phyloP scores from a whole-genome alignment of 805 yeast genomes.

The Wickerhamiella dianesei region DNA sequence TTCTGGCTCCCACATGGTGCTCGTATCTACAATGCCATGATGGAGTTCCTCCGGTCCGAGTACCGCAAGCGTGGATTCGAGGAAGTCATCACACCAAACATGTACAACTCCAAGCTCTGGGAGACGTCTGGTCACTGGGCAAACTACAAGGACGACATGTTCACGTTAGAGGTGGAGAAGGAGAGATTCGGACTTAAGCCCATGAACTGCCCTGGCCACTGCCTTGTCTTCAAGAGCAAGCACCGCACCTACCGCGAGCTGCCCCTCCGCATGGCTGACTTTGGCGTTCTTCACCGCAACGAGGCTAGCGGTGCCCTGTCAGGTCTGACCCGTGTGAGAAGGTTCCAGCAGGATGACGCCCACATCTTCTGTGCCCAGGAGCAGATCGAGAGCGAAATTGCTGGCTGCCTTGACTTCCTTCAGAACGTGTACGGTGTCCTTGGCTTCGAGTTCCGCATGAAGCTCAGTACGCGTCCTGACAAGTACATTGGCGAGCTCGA shows the following conservation, averaged over 20 bases:
- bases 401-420: conserved; percentile 73
- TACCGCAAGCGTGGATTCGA: conserved; percentile 91
- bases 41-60: conserved; percentile 66
- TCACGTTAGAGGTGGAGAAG: conserved; percentile 91
- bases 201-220: conserved; percentile 63
- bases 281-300: conserved; percentile 93
- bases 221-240: conserved; percentile 60
- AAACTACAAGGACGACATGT: conserved; percentile 95
- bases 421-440: conserved; percentile 76
- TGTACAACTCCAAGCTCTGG: conserved; percentile 96
- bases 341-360: conserved; percentile 99
- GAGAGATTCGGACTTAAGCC: conserved; percentile 91
- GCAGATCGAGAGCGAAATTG: conserved; percentile 79
- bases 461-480: conserved; percentile 93
- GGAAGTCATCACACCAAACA: conserved; percentile 97
- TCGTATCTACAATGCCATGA: conserved; percentile 82
- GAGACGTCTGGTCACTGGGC: conserved; percentile 99
- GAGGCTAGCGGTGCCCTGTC: conserved; percentile 92
- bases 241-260: conserved; percentile 81
- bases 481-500: conserved; percentile 87
- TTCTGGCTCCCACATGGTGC: conserved; percentile 99
- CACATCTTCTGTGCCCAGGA: conserved; percentile 92
- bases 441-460: conserved; percentile 93
- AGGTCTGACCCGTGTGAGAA: conserved; percentile 90
- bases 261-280: conserved; percentile 98